These are phyloP conservation scores for Phytophthora vignae DNA, from an alignment of 352 stramenopile species.

Conservation along the genomic window DNA sequence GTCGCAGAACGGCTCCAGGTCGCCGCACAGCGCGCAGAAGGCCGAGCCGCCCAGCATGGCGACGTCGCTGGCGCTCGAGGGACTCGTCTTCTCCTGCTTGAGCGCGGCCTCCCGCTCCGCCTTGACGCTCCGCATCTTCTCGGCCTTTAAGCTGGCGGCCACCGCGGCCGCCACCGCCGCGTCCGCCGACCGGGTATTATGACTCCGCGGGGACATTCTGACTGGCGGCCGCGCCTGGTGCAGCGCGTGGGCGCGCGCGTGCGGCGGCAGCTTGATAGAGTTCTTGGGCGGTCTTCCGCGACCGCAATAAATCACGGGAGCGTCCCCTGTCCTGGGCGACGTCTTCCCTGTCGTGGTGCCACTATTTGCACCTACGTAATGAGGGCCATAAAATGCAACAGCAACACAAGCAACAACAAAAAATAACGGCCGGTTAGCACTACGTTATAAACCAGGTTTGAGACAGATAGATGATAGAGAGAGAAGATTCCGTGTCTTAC, in stretches of 20 bases:
- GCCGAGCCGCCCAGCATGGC: constrained; percentile 49
- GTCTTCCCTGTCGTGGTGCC: constrained; percentile 28
- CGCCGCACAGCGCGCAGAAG: constrained; percentile 79
- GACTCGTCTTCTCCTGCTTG: constrained; percentile 63
- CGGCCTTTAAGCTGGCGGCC: constrained; percentile 19
- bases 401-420: constrained; percentile 16
- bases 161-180: constrained; percentile 21
- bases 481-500: constrained; percentile 21
- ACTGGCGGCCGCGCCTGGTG: constrained; percentile 11
- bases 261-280: constrained; percentile 44
- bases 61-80: constrained; percentile 73
- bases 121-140: constrained; percentile 14
- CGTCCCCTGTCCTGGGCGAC: constrained; percentile 27
- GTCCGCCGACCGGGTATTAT: constrained; percentile 32
- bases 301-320: constrained; percentile 47
- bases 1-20: constrained; percentile 50
- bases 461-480: not conserved
- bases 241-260: not conserved
- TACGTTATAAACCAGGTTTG: not conserved
- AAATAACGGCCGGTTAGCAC: constrained; percentile 12
- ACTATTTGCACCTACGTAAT: constrained; percentile 7
- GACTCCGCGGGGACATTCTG: constrained; percentile 39
- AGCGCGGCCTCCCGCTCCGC: constrained; percentile 7
- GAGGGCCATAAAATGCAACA: constrained; percentile 10
- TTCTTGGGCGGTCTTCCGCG: constrained; percentile 56